Evolutionary conservation across 345 rosid species (phyloP).

Genomic region (Syzygium aqueum): DNA sequence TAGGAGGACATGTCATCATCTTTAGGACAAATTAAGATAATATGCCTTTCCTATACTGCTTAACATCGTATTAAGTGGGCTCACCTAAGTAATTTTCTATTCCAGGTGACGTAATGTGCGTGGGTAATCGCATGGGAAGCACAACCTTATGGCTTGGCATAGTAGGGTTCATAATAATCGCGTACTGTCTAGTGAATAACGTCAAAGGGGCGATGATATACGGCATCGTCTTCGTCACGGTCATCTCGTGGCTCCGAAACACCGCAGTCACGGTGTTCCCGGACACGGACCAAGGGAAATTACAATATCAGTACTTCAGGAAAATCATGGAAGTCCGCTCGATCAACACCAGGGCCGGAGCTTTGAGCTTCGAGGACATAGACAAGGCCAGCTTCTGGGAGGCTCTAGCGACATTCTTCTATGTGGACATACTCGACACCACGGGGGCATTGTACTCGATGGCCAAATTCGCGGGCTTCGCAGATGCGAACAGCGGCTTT

Average conservation of each 20-base stretch:
- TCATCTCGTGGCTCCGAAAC: slow-evolving; percentile 74
- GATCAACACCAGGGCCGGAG: slow-evolving; percentile 60
- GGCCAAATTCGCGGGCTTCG: slow-evolving; percentile 76
- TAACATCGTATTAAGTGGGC: background rate
- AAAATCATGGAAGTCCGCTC: slow-evolving; percentile 62
- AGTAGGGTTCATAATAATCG: slow-evolving; percentile 76
- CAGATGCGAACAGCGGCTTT: slow-evolving; percentile 42
- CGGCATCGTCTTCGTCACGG: slow-evolving; percentile 74
- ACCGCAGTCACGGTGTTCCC: slow-evolving; percentile 71
- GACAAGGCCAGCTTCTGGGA: slow-evolving; percentile 69
- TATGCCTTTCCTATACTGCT: background rate
- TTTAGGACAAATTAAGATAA: background rate
- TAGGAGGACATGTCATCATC: background rate
- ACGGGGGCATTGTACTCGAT: slow-evolving; percentile 76
- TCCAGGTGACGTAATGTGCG: slow-evolving; percentile 51
- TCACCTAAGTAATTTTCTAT: background rate
- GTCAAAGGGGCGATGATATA: slow-evolving; percentile 79
- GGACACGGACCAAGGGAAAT: slow-evolving; percentile 32
- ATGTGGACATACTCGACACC: slow-evolving; percentile 74
- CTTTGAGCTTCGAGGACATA: slow-evolving; percentile 49
- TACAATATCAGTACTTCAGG: slow-evolving; percentile 59
- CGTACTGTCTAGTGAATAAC: slow-evolving; percentile 60
- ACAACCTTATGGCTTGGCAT: slow-evolving; percentile 72
- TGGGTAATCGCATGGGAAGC: slow-evolving; percentile 58
- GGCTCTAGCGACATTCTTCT: slow-evolving; percentile 63